phyloP scores from a whole-genome alignment of 768 basidiomycete genomes.

The Tylopilus felleus region DNA sequence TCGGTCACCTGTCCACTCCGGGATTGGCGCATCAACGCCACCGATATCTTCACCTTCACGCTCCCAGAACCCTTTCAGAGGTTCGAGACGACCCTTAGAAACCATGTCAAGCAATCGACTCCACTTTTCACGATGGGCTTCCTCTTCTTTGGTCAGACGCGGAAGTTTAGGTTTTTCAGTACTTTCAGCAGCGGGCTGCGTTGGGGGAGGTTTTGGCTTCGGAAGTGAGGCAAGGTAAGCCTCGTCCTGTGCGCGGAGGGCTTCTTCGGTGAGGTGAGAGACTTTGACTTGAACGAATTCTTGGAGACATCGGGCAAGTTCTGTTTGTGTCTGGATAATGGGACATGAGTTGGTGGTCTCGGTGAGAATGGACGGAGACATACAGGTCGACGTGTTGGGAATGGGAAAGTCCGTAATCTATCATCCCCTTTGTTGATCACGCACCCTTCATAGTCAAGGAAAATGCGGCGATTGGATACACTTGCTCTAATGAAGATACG shows the following conservation, averaged over 20 bases:
- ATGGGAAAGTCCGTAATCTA: slow-evolving; percentile 86
- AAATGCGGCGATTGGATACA: slow-evolving; percentile 81
- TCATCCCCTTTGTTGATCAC: slow-evolving; percentile 76
- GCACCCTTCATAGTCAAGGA: slow-evolving; percentile 84
- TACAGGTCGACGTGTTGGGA: slow-evolving; percentile 93
- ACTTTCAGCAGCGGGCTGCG: slow-evolving; percentile 31
- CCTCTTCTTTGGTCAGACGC: slow-evolving; percentile 79
- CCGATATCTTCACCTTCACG: slow-evolving; percentile 58
- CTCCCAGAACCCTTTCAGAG: slow-evolving; percentile 77
- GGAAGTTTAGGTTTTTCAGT: slow-evolving; percentile 48
- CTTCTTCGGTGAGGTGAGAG: slow-evolving; percentile 83
- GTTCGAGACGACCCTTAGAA: slow-evolving; percentile 77
- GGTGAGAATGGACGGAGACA: slow-evolving; percentile 22
- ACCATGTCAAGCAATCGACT: slow-evolving; percentile 85
- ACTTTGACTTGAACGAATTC: slow-evolving; percentile 85
- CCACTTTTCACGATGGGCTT: slow-evolving; percentile 77
- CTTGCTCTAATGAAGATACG: slow-evolving; percentile 90
- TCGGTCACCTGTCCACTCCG: slow-evolving; percentile 65
- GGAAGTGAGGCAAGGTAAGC: slow-evolving; percentile 87
- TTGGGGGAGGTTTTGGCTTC: slow-evolving; percentile 61
- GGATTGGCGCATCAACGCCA: slow-evolving; percentile 58
- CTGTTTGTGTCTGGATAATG: slow-evolving; percentile 73
- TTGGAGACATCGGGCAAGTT: slow-evolving; percentile 79
- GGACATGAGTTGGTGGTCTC: neutral
- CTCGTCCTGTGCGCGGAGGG: slow-evolving; percentile 81